Base-by-base conservation (phyloP, 345 rosid genomes). In the Ricinus communis region DNA sequence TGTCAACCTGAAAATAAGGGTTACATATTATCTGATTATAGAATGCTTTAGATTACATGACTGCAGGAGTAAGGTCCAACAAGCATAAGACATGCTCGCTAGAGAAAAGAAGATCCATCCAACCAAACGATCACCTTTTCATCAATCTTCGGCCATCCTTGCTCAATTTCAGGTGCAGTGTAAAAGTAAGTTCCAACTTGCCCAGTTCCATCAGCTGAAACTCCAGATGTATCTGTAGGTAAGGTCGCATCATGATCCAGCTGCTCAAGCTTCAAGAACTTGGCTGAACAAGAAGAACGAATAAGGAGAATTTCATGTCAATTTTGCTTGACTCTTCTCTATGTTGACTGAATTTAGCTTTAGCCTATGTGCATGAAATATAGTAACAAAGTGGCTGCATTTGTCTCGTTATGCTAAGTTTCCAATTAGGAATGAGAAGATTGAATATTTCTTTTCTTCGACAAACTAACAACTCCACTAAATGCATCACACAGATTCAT, bases 111-210 rank as follows among this genome's bases (percentile, higher is more conserved):
- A 12, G 64, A 54, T 53, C 28, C 25, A 53, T 43, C 36, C n/a
- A 64, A 65, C 69, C 49, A 77, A 55, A 57, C 21, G 69, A 73
- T 73, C 50, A 94, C 98, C 96, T 90, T 94, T 82, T 94, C 98
- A 82, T 94, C 96, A 75, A 94, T 91, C 85, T 88, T 94, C 62
- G 98, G 97, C 98, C 98, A 94, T 36, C 88, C 86, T 80, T 94
- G 98, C 82, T 94, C 98, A 76, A 94, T 94, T 84, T 94, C 98
- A 62, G 98, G 98, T 13, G 98, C 98, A 72, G 97, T 94, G 67
- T 94, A 94, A 65, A 94, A 91, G 74, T 88, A 94, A 54, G 98
- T 94, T 76, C 98, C 98, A 43, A 93, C 90, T 84, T 87, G 90
- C 80, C 98, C 95, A 49, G 98, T 94, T 79, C 96, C 79, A 73